These are phyloP conservation scores for Avena eriantha DNA, from an alignment of 176 grass and related monocot species.

Conservation along the genomic window DNA sequence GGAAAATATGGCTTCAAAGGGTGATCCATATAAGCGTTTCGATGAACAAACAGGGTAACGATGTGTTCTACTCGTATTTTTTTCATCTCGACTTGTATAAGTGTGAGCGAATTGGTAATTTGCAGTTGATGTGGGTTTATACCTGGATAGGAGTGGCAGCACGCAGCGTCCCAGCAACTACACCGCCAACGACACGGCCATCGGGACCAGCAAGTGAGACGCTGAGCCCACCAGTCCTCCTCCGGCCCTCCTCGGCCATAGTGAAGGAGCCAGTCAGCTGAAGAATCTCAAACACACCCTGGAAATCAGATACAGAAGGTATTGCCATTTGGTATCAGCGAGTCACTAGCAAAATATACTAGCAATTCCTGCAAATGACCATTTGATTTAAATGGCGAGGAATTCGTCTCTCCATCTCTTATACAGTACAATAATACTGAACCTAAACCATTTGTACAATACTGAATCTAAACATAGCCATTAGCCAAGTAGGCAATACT, in stretches of 20 bases:
- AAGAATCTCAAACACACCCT: conserved; percentile 94
- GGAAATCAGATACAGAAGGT: conserved; percentile 20
- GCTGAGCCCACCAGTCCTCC: conserved; percentile 86
- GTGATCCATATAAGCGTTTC: neutral
- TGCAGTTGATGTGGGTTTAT: neutral
- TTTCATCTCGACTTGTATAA: neutral
- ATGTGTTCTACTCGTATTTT: neutral
- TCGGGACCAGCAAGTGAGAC: conserved; percentile 90
- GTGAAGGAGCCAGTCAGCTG: conserved; percentile 88
- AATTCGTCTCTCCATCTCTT: neutral
- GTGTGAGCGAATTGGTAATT: conserved; percentile 5
- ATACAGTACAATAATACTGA: too few relatives aligned
- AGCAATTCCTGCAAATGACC: neutral
- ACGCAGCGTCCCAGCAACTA: conserved; percentile 77
- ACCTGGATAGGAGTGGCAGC: conserved; percentile 99
- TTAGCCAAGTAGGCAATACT: too few relatives aligned
- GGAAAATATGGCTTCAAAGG: neutral
- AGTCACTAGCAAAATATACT: neutral
- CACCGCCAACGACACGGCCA: conserved; percentile 85
- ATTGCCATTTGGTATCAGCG: neutral
- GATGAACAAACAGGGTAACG: neutral
- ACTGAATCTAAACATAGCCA: too few relatives aligned
- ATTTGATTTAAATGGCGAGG: too few relatives aligned
- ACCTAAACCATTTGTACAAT: too few relatives aligned
- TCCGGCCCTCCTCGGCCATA: conserved; percentile 72